Percentiles rank a stretch among this genome's conserved stretches.
Evolutionary conservation across 73 alveolate species (phyloP).

Genomic region (Stentor roeselii): DNA sequence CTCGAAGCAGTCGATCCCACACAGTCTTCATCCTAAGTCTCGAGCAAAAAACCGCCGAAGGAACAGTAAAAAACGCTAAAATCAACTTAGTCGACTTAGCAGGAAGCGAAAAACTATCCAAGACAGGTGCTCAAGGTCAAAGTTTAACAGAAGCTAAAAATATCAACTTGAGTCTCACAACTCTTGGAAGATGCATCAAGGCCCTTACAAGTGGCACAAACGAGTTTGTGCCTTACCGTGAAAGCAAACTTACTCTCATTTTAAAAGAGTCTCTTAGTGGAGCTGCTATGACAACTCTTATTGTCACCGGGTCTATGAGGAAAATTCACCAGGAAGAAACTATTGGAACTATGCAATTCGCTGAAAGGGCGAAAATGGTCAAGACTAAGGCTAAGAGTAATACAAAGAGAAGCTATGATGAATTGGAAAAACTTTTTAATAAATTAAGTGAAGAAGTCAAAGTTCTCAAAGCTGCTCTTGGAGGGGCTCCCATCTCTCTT

Average conservation of each 20-base stretch:
- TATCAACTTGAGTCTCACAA: constrained; percentile 71
- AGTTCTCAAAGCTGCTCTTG: constrained; percentile 30
- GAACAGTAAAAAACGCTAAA: constrained; percentile 63
- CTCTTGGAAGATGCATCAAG: constrained; percentile 82
- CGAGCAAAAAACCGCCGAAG: constrained; percentile 70
- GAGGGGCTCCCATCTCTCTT: constrained; percentile 14
- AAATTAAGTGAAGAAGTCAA: constrained; percentile 46
- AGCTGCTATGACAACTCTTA: constrained; percentile 75
- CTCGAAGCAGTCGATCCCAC: constrained; percentile 88
- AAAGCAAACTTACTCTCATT: constrained; percentile 59
- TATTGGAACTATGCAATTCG: constrained; percentile 75
- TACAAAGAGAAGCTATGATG: constrained; percentile 58
- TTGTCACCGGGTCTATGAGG: constrained; percentile 80
- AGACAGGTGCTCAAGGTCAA: constrained; percentile 85
- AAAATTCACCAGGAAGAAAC: constrained; percentile 83
- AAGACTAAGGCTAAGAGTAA: constrained; percentile 62
- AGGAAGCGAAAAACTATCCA: constrained; percentile 89
- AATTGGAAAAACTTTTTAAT: constrained; percentile 53
- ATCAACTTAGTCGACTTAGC: constrained; percentile 92
- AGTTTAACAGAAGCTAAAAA: constrained; percentile 85
- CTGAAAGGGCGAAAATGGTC: constrained; percentile 64
- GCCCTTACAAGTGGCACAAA: constrained; percentile 65
- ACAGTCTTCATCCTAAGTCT: constrained; percentile 82
- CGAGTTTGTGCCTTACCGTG: constrained; percentile 63
- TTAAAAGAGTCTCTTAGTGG: constrained; percentile 87